These are phyloP conservation scores for Rhizopogon roseolus DNA, from an alignment of 768 basidiomycete genomes.

Conservation along the genomic window DNA sequence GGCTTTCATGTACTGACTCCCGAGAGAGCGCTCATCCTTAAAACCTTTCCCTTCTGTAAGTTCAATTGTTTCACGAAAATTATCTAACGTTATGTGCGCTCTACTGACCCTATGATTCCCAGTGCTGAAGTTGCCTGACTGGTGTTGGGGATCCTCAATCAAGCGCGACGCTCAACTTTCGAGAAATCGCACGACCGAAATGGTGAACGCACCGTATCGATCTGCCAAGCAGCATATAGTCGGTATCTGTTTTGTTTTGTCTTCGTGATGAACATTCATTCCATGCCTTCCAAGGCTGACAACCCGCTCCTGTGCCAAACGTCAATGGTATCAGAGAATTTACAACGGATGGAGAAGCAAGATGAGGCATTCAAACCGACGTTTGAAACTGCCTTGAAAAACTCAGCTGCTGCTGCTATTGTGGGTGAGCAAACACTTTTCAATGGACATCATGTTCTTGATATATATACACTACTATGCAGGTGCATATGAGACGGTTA, in stretches of 20 bases:
- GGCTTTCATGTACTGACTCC: neutral
- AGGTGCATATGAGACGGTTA: too few species aligned
- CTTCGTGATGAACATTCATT: too few species aligned
- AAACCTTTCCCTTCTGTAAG: slow-evolving; percentile 2
- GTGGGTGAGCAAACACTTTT: too few species aligned
- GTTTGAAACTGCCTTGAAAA: too few species aligned
- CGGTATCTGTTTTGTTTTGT: neutral
- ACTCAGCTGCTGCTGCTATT: too few species aligned
- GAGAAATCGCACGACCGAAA: neutral
- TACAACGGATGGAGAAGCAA: too few species aligned
- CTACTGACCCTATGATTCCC: neutral
- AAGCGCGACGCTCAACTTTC: slow-evolving; percentile 1
- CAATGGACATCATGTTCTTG: too few species aligned
- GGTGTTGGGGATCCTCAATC: slow-evolving; percentile 4
- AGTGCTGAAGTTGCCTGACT: slow-evolving; percentile 7
- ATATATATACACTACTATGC: too few species aligned
- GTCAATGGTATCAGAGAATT: too few species aligned
- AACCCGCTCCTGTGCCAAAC: too few species aligned
- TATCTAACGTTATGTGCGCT: neutral
- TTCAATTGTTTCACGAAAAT: neutral
- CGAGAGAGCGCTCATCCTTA: neutral
- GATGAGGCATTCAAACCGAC: too few species aligned
- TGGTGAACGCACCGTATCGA: slow-evolving; percentile 2
- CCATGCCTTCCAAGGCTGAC: too few species aligned
- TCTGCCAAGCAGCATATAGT: slow-evolving; percentile 3